These are phyloP conservation scores for Mesembryanthemum crystallinum DNA, from an alignment of 148 eudicot genomes.

Conservation along the genomic window DNA sequence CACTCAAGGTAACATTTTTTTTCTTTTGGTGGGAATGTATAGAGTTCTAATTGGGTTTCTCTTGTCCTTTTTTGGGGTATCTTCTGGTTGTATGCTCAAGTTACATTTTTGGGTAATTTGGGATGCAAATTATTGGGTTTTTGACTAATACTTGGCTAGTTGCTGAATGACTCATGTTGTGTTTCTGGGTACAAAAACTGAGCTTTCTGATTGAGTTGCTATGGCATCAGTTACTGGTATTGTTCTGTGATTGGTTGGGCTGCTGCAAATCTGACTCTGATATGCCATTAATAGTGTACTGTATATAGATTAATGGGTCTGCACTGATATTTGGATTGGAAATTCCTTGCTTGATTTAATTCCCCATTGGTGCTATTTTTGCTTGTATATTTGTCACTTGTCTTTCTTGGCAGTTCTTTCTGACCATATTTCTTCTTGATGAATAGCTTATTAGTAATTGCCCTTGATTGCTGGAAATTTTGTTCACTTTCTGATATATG, in stretches of 20 bases:
- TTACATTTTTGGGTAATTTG: background rate
- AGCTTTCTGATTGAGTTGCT: background rate
- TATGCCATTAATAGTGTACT: background rate
- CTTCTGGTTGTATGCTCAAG: background rate
- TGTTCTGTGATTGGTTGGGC: no score
- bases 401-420: background rate
- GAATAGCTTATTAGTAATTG: background rate
- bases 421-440: background rate
- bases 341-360: background rate
- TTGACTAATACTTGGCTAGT: slow-evolving; percentile 3
- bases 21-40: background rate
- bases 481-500: slow-evolving; percentile 8
- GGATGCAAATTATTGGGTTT: slow-evolving; percentile 9
- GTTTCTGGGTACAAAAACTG: slow-evolving; percentile 1
- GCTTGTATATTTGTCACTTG: background rate
- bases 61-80: background rate
- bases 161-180: slow-evolving; percentile 6
- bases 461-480: slow-evolving; percentile 14
- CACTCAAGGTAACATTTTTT: slow-evolving; percentile 19
- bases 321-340: background rate
- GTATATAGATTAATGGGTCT: background rate
- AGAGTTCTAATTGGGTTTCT: background rate
- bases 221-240: background rate
- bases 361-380: background rate
- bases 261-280: slow-evolving; percentile 14